These are phyloP conservation scores for Cryptosporidium sp. DNA, from an alignment of 169 alveolate genomes.

Conservation along the genomic window DNA sequence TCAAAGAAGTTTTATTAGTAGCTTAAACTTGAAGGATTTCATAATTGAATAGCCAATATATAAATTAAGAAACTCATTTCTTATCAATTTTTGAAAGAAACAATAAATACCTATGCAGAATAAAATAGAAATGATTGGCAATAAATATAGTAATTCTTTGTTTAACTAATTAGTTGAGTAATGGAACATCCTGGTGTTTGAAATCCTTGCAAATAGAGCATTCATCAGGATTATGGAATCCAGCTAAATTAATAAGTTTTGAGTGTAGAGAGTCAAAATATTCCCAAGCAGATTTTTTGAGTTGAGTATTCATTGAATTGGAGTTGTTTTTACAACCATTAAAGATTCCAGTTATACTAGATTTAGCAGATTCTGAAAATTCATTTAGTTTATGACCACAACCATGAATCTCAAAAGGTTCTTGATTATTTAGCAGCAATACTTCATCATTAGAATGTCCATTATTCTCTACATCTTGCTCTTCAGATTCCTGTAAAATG, in stretches of 20 bases:
- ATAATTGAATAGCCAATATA: too few species aligned
- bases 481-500: conserved; percentile 21
- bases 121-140: too few species aligned
- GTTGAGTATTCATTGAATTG: neutral
- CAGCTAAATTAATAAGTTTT: conserved; percentile 41
- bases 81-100: neutral
- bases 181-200: conserved; percentile 54
- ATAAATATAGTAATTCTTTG: neutral
- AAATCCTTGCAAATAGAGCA: conserved; percentile 70
- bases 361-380: neutral
- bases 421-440: neutral
- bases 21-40: neutral
- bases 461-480: neutral
- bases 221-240: conserved; percentile 67
- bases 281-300: conserved; percentile 15
- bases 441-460: neutral
- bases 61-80: too few species aligned
- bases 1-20: too few species aligned
- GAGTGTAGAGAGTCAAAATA: conserved; percentile 28
- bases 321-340: neutral
- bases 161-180: conserved; percentile 26
- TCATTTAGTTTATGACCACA: neutral
- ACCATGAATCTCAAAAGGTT: conserved; percentile 5
- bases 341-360: neutral
- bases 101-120: neutral